Evolutionary conservation across 306 rosid genomes (phyloP), one percentile per base, ranked within the genome.

Genomic region (Dicorynia guianensis): DNA sequence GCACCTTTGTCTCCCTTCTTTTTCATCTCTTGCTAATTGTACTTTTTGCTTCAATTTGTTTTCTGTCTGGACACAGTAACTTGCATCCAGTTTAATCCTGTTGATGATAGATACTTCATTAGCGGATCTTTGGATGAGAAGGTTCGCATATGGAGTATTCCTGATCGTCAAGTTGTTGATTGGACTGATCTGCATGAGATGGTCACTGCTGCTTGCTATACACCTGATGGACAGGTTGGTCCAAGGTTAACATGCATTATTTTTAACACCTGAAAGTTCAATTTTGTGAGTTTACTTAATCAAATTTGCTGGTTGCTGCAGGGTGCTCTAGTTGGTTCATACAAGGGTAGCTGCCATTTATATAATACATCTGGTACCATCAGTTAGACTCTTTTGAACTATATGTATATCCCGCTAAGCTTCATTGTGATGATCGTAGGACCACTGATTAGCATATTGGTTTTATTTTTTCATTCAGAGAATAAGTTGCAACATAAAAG

Each of bases 161-260:
- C 92, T 52, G 93, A 92, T 77, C 92, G 82, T 59, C 93, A 92
- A 82, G 99, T 96, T 62, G 98, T 96, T 76, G 99, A 96, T 70
- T 96, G 98, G 98, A 89, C 76, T 65, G 99, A 96, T 88, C 79
- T 88, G 84, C 98, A 89, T 71, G 98, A 96, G 93, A 92, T 96
- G 98, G 96, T 96, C 85, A 96, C 99, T 69, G 89, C 99, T 68
- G 98, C 99, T 77, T 92, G 99, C 86, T 96, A 92, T 78, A 92
- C 99, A 11, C 97, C 99, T 42, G 99, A 96, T 88, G 99, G 99
- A 69, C 97, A 96, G 99, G 99, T 96, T 85, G 89, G 90, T 84
- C 64, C 53, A 42, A 38, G 63, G 40, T 67, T 67, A 63, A 60
- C 50, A 25, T 67, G 74, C 81, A 46, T 77, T 35, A 54, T 53